Evolutionary conservation across 345 rosid species (phyloP), one percentile per base, ranked within the genome.

Genomic region (Eucalyptus leucophloia): DNA sequence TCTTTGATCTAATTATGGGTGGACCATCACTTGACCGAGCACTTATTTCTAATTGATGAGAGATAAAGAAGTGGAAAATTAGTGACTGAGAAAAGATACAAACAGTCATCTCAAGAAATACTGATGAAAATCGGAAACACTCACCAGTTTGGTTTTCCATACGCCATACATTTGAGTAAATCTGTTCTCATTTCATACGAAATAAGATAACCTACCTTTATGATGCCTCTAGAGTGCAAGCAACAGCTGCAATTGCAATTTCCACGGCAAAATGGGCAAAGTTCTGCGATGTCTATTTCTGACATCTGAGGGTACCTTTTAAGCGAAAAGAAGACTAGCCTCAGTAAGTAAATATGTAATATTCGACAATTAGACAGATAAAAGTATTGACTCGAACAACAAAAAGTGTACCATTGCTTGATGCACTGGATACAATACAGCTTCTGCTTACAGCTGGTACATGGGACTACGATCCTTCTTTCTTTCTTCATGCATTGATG

Each of bases 201-300:
- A 56, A 23, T 26, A 45, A 81, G 81, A 53, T 88, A 87, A 88
- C 62, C 89, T 77, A 97, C 99, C 98, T 95, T 85, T 45, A 97
- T 92, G 88, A 94, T 90, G 81, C 95, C 94, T 89, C 90, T 91
- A 53, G 94, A 91, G 91, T 95, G 98, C 92, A 98, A 92, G 92
- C 99, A 98, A 54, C 89, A 90, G 86, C 93, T 93, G 93, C 99
- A 98, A 90, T 97, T 98, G 95, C 99, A 98, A 80, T 94, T 96
- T 87, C 91, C 92, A 23, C 95, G 89, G 89, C 99, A 98, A 62
- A 90, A 95, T 86, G 99, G 99, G 91, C 99, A 98, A 89, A 89
- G 91, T 49, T 90, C 89, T 19, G 95, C 93, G 12, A 96, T 77
- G 51, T 95, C 94, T 88, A 87, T 93, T 89, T 95, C 95, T 77